Evolutionary conservation across 2,329 filamentous ascomycete species (phyloP).

Genomic region (Emergomyces pasteurianus): DNA sequence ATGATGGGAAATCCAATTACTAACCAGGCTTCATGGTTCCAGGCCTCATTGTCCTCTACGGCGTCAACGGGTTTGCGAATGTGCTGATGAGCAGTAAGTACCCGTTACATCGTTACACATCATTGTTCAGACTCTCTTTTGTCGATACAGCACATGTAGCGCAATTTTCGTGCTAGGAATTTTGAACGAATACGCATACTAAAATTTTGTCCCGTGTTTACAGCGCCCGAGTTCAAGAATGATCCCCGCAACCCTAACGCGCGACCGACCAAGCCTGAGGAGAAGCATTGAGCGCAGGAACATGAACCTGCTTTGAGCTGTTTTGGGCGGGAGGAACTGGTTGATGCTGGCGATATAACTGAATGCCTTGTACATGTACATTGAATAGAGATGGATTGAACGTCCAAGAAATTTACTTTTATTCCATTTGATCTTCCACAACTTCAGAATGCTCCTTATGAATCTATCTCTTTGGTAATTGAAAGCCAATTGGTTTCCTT

Average conservation of each 20-base stretch:
- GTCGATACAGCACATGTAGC: conserved; percentile 47
- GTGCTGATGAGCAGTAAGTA: conserved; percentile 68
- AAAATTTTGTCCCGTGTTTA: background rate
- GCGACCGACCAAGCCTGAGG: conserved; percentile 21
- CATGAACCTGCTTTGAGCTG: background rate
- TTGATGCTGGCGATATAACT: background rate
- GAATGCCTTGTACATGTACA: conserved; percentile 8
- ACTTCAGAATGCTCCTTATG: no score
- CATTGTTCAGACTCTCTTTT: conserved; percentile 37
- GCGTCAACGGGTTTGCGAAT: conserved; percentile 73
- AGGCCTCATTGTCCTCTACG: conserved; percentile 77
- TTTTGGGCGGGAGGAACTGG: background rate
- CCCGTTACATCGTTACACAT: conserved; percentile 8
- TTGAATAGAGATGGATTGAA: conserved; percentile 12
- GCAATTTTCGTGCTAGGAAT: conserved; percentile 23
- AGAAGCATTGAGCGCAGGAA: conserved; percentile 21
- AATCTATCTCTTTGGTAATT: background rate
- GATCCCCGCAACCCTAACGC: conserved; percentile 66
- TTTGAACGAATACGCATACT: background rate
- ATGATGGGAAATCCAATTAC: background rate
- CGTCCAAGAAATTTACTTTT: background rate
- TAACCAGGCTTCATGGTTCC: background rate
- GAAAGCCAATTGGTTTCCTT: background rate
- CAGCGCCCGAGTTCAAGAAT: conserved; percentile 93
- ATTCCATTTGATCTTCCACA: background rate